These are phyloP conservation scores for Coemansia sp. DNA, from an alignment of 192 early-diverging fungal genomes.

Conservation along the genomic window DNA sequence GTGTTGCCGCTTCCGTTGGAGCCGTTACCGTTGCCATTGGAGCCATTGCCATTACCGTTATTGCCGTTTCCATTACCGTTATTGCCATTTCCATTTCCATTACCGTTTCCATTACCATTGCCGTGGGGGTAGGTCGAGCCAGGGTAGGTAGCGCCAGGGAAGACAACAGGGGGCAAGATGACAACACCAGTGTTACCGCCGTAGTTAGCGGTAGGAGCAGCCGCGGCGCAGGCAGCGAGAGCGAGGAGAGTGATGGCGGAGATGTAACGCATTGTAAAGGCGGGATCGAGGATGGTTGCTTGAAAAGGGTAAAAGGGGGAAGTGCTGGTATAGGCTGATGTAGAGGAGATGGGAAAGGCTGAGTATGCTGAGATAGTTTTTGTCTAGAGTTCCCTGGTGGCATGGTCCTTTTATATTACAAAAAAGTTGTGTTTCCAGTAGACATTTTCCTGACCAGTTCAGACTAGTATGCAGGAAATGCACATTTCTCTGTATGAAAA, in stretches of 20 bases:
- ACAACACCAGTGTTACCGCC: conserved; percentile 30
- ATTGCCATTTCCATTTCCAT: conserved; percentile 6
- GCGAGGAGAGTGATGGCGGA: conserved; percentile 28
- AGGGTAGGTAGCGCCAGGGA: conserved; percentile 16
- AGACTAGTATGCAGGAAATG: neutral
- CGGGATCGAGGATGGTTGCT: neutral
- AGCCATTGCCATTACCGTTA: conserved; percentile 10
- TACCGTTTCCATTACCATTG: conserved; percentile 3
- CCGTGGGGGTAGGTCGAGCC: conserved; percentile 23
- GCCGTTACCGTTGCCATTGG: conserved; percentile 11
- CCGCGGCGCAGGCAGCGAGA: conserved; percentile 34
- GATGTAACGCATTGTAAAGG: conserved; percentile 44
- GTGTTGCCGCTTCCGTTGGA: conserved; percentile 13
- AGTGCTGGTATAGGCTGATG: neutral
- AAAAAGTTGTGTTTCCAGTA: neutral
- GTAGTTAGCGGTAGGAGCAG: conserved; percentile 36
- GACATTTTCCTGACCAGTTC: neutral
- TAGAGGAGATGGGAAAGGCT: neutral
- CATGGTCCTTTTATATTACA: neutral
- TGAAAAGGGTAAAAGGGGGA: neutral
- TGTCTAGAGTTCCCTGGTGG: neutral
- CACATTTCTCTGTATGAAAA: neutral
- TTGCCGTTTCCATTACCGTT: conserved; percentile 15
- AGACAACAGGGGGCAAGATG: conserved; percentile 24
- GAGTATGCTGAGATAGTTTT: neutral